Conservation (phyloP, 768 basidiomycete genomes). For the Daedalea quercina region DNA sequence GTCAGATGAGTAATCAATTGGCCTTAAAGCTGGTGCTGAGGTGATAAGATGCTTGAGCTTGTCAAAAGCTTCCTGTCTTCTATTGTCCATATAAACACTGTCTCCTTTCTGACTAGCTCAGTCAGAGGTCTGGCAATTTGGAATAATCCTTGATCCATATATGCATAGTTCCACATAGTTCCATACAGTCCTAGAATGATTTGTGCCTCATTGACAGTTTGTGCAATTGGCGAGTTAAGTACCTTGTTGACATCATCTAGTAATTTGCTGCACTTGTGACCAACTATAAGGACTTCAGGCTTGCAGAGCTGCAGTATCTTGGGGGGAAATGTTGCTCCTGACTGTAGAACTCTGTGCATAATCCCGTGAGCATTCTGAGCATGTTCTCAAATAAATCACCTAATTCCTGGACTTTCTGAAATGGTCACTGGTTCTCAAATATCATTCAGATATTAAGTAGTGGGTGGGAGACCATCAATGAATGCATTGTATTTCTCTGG, state of each 20-base stretch:
- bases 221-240: neutral
- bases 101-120: neutral
- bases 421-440: neutral
- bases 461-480: conserved; percentile 1
- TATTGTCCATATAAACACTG: neutral
- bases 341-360: conserved; percentile 3
- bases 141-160: neutral
- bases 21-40: neutral
- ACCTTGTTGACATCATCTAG: conserved; percentile 1
- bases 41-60: neutral
- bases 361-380: conserved; percentile 7
- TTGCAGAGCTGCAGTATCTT: neutral
- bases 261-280: neutral
- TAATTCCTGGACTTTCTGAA: neutral
- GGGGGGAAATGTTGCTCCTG: conserved; percentile 1
- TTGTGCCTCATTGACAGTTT: neutral
- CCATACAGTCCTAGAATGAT: neutral
- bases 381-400: conserved; percentile 9
- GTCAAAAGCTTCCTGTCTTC: neutral
- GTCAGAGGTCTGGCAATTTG: neutral
- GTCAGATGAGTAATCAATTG: neutral
- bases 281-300: neutral
- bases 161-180: neutral
- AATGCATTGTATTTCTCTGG: neutral
- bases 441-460: neutral